Conservation (phyloP, 257 asterid species). For the Nicotiana otophora region DNA sequence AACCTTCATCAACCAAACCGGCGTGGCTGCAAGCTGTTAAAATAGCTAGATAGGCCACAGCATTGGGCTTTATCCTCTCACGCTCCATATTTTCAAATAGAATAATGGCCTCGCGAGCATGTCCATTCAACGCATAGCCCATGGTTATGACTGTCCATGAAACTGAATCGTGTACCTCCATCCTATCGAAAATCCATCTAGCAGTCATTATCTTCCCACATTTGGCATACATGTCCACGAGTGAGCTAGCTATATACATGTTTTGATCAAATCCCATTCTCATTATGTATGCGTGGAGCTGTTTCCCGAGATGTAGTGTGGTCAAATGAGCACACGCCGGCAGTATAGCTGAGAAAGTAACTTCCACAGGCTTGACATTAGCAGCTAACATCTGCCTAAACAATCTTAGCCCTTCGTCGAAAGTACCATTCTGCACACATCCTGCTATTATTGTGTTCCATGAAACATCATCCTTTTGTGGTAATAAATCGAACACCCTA, state of each 20-base stretch:
- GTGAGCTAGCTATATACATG: constrained; percentile 65
- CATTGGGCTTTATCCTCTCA: constrained; percentile 56
- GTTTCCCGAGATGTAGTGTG: constrained; percentile 63
- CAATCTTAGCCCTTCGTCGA: constrained; percentile 57
- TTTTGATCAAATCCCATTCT: constrained; percentile 56
- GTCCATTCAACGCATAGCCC: constrained; percentile 83
- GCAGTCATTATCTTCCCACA: constrained; percentile 65
- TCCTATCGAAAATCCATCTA: constrained; percentile 57
- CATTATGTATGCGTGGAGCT: constrained; percentile 70
- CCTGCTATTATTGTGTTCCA: constrained; percentile 83
- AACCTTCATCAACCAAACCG: constrained; percentile 79
- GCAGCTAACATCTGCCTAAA: constrained; percentile 72
- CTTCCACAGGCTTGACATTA: constrained; percentile 53
- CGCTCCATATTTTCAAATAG: constrained; percentile 58
- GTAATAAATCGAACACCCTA: constrained; percentile 43
- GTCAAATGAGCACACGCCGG: constrained; percentile 88
- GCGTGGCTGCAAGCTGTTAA: constrained; percentile 90
- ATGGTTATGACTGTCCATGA: constrained; percentile 89
- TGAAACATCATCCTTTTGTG: constrained; percentile 58
- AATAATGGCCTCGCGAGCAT: constrained; percentile 54
- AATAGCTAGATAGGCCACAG: constrained; percentile 68
- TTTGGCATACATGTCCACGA: constrained; percentile 88
- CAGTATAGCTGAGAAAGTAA: constrained; percentile 77
- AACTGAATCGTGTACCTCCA: constrained; percentile 61
- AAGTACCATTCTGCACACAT: constrained; percentile 74